These are phyloP conservation scores for Trichoderma cornu-damae DNA, from an alignment of 2,329 filamentous ascomycete species.

Conservation along the genomic window DNA sequence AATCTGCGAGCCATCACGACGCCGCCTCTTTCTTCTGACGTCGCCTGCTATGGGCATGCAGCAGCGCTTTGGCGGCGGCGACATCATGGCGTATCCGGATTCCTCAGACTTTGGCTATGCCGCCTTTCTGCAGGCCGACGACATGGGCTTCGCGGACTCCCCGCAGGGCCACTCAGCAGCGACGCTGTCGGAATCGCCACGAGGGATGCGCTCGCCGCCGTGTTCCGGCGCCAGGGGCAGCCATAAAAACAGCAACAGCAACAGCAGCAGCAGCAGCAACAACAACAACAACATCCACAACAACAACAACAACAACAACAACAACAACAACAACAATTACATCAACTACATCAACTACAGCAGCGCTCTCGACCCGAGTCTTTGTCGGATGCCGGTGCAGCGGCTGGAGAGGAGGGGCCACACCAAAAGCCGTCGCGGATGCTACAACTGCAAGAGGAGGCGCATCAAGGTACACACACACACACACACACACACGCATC, in stretches of 20 bases:
- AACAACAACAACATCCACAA: background rate
- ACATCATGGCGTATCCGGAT: constrained; percentile 30
- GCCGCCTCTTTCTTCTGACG: background rate
- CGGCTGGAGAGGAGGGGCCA: constrained; percentile 55
- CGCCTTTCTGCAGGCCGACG: constrained; percentile 33
- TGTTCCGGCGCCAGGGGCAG: constrained; percentile 26
- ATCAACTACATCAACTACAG: no score
- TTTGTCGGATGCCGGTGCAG: constrained; percentile 22
- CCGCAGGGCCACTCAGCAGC: constrained; percentile 10
- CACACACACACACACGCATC: constrained; percentile 1
- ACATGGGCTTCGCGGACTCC: constrained; percentile 24
- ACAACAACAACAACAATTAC: constrained; percentile 15
- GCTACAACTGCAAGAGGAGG: constrained; percentile 62
- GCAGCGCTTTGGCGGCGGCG: constrained; percentile 25
- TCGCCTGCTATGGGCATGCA: constrained; percentile 29
- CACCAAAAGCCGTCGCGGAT: constrained; percentile 60
- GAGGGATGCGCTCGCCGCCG: constrained; percentile 29
- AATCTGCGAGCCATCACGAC: background rate
- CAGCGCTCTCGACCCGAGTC: constrained; percentile 18
- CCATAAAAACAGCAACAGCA: constrained; percentile 21
- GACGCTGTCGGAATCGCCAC: constrained; percentile 28
- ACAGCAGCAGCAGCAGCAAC: constrained; percentile 21
- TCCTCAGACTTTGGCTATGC: constrained; percentile 37
- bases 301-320: no score
- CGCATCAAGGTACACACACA: constrained; percentile 52